A percentile compares a stretch with the other conserved stretches of the same genome.
Conservation (phyloP, 2,329 filamentous ascomycete species). For the Parastagonospora nodorum region DNA sequence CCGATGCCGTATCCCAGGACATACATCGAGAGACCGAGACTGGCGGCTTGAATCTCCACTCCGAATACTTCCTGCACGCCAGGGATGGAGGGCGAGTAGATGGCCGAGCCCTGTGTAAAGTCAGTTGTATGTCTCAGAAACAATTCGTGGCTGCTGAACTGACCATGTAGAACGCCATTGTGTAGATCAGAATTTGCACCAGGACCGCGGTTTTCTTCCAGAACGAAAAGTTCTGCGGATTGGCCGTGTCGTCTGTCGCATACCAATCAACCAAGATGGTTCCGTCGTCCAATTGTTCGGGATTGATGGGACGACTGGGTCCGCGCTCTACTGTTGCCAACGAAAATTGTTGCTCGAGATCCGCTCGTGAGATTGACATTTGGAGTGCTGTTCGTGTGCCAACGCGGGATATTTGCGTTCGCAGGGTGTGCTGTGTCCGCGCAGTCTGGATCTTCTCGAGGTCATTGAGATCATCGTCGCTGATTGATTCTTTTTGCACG, state of each 20-base stretch:
- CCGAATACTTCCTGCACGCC: conserved; percentile 61
- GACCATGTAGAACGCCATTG: conserved; percentile 63
- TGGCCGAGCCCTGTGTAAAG: conserved; percentile 31
- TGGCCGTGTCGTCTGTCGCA: conserved; percentile 45
- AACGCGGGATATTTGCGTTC: conserved; percentile 40
- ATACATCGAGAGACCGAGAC: conserved; percentile 65
- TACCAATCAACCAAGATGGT: conserved; percentile 53
- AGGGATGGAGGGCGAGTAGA: conserved; percentile 53
- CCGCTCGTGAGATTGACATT: conserved; percentile 42
- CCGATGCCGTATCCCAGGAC: conserved; percentile 67
- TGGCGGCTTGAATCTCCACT: conserved; percentile 58
- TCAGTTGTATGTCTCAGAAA: too few species aligned
- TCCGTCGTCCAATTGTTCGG: conserved; percentile 42
- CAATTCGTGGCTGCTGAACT: conserved; percentile 18
- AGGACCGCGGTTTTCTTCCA: conserved; percentile 45
- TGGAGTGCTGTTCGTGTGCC: conserved; percentile 45
- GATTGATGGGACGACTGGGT: conserved; percentile 42
- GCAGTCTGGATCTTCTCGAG: conserved; percentile 43
- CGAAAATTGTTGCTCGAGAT: conserved; percentile 49
- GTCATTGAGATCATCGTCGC: conserved; percentile 25
- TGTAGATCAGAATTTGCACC: conserved; percentile 60
- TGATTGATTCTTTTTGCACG: conserved; percentile 23
- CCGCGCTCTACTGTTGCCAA: conserved; percentile 42
- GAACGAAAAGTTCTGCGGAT: conserved; percentile 49
- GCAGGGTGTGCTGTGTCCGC: conserved; percentile 29